A percentile compares a stretch with the other conserved stretches of the same genome.
These are phyloP conservation scores for Paraphoma sp. DNA, from an alignment of 2,329 filamentous ascomycete genomes.

Conservation along the genomic window DNA sequence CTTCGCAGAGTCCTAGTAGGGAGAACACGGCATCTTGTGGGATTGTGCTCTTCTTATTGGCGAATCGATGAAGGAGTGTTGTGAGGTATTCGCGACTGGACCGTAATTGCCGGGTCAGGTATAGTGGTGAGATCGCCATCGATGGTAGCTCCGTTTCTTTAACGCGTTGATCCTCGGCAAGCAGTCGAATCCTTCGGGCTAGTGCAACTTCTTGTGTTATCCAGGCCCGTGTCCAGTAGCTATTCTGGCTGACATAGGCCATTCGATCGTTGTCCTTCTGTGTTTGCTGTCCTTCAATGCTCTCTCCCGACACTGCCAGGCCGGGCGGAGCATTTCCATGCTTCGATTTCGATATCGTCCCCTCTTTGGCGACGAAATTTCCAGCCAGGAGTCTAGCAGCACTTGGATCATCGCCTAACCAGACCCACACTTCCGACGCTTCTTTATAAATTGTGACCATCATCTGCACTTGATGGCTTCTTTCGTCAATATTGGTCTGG, in stretches of 20 bases:
- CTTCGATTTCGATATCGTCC: no score
- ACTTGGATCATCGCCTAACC: not conserved
- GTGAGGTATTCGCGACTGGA: no score
- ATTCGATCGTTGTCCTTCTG: not conserved
- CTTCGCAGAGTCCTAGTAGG: no score
- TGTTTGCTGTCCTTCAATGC: not conserved
- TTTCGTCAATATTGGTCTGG: not conserved
- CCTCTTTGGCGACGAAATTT: not conserved
- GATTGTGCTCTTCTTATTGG: no score
- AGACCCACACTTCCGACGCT: not conserved
- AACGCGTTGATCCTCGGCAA: not conserved
- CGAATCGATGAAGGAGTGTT: no score
- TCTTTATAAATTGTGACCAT: not conserved
- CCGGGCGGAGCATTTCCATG: no score
- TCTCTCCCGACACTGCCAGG: no score
- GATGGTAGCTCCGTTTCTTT: not conserved
- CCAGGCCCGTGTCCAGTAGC: not conserved
- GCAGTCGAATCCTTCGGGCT: not conserved
- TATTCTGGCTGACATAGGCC: not conserved
- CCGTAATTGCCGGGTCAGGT: no score
- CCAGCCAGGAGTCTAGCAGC: not conserved
- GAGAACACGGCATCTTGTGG: no score
- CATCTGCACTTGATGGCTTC: not conserved
- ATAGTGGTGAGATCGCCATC: not conserved
- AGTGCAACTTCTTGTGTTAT: not conserved